A percentile compares a stretch with the other conserved stretches of the same genome.
Evolutionary conservation across 768 basidiomycete species (phyloP).

Genomic region (Mycena amicta): DNA sequence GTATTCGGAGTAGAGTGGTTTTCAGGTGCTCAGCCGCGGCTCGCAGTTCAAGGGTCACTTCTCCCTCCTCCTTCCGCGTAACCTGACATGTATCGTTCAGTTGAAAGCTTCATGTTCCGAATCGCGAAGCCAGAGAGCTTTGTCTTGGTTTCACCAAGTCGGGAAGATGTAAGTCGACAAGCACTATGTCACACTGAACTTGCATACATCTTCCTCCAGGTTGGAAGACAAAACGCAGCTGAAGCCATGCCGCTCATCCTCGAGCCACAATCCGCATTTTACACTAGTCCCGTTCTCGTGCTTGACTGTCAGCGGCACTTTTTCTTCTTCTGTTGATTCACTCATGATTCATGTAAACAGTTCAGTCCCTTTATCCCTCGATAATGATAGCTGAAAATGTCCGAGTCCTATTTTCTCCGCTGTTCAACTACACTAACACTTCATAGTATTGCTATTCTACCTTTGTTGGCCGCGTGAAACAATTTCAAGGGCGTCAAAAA

Average conservation of each 20-base stretch:
- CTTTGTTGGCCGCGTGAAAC: constrained; percentile 84
- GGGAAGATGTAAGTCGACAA: constrained; percentile 71
- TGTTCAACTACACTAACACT: not conserved
- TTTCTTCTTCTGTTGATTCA: not conserved
- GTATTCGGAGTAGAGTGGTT: constrained; percentile 98
- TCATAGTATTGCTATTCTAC: constrained; percentile 85
- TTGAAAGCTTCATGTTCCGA: constrained; percentile 97
- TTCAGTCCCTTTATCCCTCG: constrained; percentile 95
- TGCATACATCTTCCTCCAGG: too few relatives aligned
- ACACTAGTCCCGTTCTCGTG: constrained; percentile 89
- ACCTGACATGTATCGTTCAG: constrained; percentile 36
- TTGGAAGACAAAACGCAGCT: constrained; percentile 93
- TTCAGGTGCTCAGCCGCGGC: constrained; percentile 90
- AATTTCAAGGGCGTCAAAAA: constrained; percentile 88
- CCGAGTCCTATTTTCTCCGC: not conserved
- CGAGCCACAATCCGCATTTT: constrained; percentile 93
- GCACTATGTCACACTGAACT: too few relatives aligned
- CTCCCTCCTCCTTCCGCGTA: too few relatives aligned
- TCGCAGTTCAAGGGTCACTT: constrained; percentile 82
- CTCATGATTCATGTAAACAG: not conserved
- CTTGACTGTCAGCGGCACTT: constrained; percentile 59
- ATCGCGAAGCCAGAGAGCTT: constrained; percentile 96
- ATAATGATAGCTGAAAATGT: constrained; percentile 97
- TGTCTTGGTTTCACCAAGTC: constrained; percentile 87
- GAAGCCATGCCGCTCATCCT: constrained; percentile 95